Evolutionary conservation across 306 rosid genomes (phyloP).

Genomic region (Canavalia ensiformis): DNA sequence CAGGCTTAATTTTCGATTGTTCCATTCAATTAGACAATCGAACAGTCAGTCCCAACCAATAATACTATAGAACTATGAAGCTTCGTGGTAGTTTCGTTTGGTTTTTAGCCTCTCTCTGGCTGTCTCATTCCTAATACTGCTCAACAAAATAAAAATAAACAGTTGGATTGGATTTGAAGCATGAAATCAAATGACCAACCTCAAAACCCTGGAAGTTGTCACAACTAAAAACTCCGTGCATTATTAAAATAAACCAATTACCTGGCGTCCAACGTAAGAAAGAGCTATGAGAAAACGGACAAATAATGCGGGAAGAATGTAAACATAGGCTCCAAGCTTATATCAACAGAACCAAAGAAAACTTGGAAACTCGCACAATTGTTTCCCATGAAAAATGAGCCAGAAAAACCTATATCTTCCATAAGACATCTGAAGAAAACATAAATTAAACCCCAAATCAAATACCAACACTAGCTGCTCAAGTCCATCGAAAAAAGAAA

Average conservation of each 20-base stretch:
- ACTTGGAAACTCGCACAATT: no score
- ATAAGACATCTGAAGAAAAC: neutral
- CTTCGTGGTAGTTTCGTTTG: conserved; percentile 50
- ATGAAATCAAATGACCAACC: neutral
- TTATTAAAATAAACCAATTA: conserved; percentile 2
- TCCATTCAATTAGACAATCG: no score
- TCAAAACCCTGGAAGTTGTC: neutral
- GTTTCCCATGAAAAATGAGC: no score
- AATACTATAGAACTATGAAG: conserved; percentile 17
- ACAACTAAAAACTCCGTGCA: neutral
- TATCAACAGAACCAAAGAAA: no score
- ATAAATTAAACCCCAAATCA: conserved; percentile 1
- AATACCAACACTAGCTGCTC: conserved; percentile 24
- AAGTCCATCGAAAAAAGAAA: no score
- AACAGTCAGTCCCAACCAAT: no score
- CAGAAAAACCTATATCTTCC: no score
- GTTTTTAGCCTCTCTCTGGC: neutral
- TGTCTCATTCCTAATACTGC: neutral
- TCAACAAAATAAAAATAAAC: no score
- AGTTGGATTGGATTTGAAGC: neutral
- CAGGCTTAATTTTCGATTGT: no score
- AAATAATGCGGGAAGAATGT: conserved; percentile 16
- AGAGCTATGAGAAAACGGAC: neutral
- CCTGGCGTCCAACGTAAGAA: neutral
- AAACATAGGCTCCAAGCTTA: neutral